These are phyloP conservation scores for Acacia confusa DNA, from an alignment of 306 rosid genomes.

Conservation along the genomic window DNA sequence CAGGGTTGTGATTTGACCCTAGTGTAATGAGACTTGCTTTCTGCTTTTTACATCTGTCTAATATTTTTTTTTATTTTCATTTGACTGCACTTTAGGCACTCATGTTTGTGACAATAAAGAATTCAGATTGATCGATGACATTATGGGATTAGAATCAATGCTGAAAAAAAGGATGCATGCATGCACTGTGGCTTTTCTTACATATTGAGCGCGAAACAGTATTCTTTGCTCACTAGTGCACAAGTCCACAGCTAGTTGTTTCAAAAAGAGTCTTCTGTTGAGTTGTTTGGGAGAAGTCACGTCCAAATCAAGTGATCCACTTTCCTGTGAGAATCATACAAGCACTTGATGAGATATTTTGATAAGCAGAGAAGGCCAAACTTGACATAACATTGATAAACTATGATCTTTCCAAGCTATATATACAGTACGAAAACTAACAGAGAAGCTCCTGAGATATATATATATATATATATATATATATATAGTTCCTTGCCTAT, in stretches of 20 bases:
- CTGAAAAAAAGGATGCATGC: neutral
- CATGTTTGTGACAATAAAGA: neutral
- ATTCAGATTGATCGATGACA: neutral
- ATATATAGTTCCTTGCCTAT: slow-evolving; percentile 40
- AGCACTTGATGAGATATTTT: slow-evolving; percentile 10
- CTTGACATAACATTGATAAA: slow-evolving; percentile 3
- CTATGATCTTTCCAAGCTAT: neutral
- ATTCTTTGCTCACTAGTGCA: slow-evolving; percentile 81
- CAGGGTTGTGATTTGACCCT: neutral
- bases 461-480: neutral
- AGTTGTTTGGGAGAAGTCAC: slow-evolving; percentile 92
- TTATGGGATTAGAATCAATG: neutral
- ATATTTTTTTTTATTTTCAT: neutral
- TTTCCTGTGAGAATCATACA: slow-evolving; percentile 52
- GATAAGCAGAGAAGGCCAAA: neutral
- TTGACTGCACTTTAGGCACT: neutral
- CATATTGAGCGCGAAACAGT: slow-evolving; percentile 86
- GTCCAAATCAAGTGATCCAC: slow-evolving; percentile 94
- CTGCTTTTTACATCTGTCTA: neutral
- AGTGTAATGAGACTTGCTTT: neutral
- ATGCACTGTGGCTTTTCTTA: slow-evolving; percentile 42
- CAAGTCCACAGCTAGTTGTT: slow-evolving; percentile 89
- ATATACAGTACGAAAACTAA: neutral
- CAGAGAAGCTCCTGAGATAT: neutral
- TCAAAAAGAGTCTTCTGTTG: slow-evolving; percentile 80